Base-by-base conservation (phyloP, 2,329 filamentous ascomycete genomes). In the Talaromyces sp. region DNA sequence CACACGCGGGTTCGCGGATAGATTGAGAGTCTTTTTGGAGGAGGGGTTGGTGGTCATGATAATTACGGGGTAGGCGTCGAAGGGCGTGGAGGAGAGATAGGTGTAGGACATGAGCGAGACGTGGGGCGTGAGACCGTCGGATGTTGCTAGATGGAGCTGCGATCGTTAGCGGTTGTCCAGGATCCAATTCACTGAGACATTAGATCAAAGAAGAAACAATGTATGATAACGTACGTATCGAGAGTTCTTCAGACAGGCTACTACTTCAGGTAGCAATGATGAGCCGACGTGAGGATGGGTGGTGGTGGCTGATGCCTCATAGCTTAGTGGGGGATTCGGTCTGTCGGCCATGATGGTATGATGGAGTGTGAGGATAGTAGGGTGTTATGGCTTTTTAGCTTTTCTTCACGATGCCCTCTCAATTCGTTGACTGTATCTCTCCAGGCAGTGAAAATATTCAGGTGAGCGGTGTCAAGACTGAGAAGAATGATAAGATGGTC, bases 81-180 rank as follows among this genome's bases (percentile, higher is more conserved):
- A 90, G 45, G 88, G 89, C 17, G 90, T 91, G 6, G 85, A 88
- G 45, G 93, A 90, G 25, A 99, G 90, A 80, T 97, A 98, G 74
- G 95, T 98, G 83, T 98, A 98, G 83, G 96, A 97, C 95, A 99
- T 99, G 69, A 99, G 87, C 43, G 93, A 96, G 70, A 98, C 92
- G 77, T 98, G 92, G 10, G 95, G 95, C 68, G 88, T 84, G 73
- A 95, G 90, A 70, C 90, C 85, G 71, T 88, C 88, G 78, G 91
- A 96, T 64, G 95, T 99, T 71, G 95, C 93, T 62, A 99, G 90
- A 79, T 99, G 95, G 70, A 99, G 92, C 93, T 97, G 73, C 9
- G 31, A 61, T 56, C 17, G 11, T 62, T 54, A 62, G 43, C 59
- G 43, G 17, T 62, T 37, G 27, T 52, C 6, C 15, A 33, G 1